These are phyloP conservation scores for Vigna reflexopilosa DNA, from an alignment of 306 rosid genomes.

Conservation along the genomic window DNA sequence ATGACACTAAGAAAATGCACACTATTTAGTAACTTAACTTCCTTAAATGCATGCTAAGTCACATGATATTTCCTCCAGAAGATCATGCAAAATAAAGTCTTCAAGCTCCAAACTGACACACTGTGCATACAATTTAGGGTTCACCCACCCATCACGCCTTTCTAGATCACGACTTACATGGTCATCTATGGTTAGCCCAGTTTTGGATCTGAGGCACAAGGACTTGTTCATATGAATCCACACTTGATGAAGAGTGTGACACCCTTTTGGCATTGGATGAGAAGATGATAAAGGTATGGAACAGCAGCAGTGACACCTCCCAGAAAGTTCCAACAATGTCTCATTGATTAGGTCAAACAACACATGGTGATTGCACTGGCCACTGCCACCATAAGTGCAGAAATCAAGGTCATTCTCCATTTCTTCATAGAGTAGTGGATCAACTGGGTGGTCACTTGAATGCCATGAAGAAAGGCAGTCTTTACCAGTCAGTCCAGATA, in stretches of 20 bases:
- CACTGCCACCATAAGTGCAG: slow-evolving; percentile 41
- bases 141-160: slow-evolving; percentile 60
- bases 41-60: slow-evolving; percentile 6
- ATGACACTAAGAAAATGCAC: background rate
- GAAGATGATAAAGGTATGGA: slow-evolving; percentile 41
- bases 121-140: slow-evolving; percentile 53
- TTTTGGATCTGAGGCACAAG: slow-evolving; percentile 48
- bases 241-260: slow-evolving; percentile 53
- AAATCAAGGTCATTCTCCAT: slow-evolving; percentile 60
- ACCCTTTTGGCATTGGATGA: slow-evolving; percentile 50
- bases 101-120: slow-evolving; percentile 65
- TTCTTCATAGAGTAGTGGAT: slow-evolving; percentile 55
- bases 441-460: slow-evolving; percentile 51
- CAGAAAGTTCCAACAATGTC: slow-evolving; percentile 64
- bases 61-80: slow-evolving; percentile 56
- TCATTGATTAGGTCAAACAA: slow-evolving; percentile 73
- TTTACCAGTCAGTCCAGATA: slow-evolving; percentile 55
- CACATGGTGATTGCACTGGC: slow-evolving; percentile 55
- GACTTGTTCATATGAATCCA: slow-evolving; percentile 62
- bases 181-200: slow-evolving; percentile 50
- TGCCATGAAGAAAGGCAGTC: slow-evolving; percentile 56
- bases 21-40: background rate
- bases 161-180: slow-evolving; percentile 55
- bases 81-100: slow-evolving; percentile 61
- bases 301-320: slow-evolving; percentile 52